Evolutionary conservation across 192 early-diverging fungal species (phyloP).

Genomic region (Linnemannia elongata): DNA sequence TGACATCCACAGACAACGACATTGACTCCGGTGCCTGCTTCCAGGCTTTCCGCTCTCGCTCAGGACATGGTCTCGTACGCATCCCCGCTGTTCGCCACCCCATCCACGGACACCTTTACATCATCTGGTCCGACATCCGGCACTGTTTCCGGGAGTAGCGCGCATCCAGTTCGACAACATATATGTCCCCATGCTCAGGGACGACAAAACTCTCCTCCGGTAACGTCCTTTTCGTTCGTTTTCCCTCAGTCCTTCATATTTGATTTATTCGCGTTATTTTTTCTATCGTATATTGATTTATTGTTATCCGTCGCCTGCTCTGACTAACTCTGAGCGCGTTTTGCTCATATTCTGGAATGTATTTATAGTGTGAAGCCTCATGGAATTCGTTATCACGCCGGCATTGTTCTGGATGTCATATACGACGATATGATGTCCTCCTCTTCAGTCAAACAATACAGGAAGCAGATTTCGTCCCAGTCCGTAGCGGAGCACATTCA

Average conservation of each 20-base stretch:
- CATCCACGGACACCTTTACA: not conserved
- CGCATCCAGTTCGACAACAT: slow-evolving; percentile 4
- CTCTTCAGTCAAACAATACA: not conserved
- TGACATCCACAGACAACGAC: not conserved
- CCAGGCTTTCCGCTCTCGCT: not conserved
- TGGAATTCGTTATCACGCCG: slow-evolving; percentile 1
- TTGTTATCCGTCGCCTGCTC: not conserved
- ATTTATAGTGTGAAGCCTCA: not conserved
- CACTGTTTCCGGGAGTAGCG: not conserved
- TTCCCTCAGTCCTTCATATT: too few relatives aligned
- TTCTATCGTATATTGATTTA: not conserved
- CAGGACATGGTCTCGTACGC: not conserved
- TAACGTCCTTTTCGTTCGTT: not conserved
- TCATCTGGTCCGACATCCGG: slow-evolving; percentile 7
- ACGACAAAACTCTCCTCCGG: not conserved
- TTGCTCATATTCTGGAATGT: not conserved
- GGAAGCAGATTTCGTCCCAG: not conserved
- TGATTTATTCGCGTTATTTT: not conserved
- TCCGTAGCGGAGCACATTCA: not conserved
- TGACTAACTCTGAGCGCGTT: not conserved
- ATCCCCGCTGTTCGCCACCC: not conserved
- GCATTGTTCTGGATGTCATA: not conserved
- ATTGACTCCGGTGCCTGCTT: not conserved
- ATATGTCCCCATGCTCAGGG: slow-evolving; percentile 6
- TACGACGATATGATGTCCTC: not conserved